phyloP scores from a whole-genome alignment of 2,329 filamentous ascomycete species.

The Diaporthe longicolla region DNA sequence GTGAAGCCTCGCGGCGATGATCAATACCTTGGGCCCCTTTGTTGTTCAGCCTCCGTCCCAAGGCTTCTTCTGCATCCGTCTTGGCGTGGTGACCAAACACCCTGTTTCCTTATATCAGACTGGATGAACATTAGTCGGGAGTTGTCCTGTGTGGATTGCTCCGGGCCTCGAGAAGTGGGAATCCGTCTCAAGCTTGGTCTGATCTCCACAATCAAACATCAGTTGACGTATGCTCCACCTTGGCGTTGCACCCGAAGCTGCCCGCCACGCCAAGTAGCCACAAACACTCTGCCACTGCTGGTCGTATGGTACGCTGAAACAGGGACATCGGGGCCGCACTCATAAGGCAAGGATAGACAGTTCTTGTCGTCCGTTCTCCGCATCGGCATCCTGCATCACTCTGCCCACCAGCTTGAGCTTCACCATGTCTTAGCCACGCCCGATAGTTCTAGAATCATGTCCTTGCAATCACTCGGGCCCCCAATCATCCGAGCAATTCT shows the following conservation, averaged over 20 bases:
- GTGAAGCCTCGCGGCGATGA: conserved; percentile 18
- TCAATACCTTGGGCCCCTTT: conserved; percentile 3
- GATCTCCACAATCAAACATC: conserved; percentile 33
- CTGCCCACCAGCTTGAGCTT: background rate
- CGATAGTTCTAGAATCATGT: conserved; percentile 1
- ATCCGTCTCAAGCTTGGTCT: conserved; percentile 30
- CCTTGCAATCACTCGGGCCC: background rate
- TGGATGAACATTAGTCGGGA: conserved; percentile 19
- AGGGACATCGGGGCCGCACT: background rate
- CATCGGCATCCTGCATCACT: background rate
- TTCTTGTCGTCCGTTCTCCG: background rate
- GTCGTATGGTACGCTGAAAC: conserved; percentile 5
- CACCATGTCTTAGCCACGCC: background rate
- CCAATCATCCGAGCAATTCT: conserved; percentile 12
- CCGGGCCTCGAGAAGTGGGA: conserved; percentile 6
- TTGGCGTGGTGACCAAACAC: conserved; percentile 21
- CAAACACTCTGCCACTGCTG: background rate
- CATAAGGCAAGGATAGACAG: background rate
- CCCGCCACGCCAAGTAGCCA: background rate
- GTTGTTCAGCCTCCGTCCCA: conserved; percentile 21
- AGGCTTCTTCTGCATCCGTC: conserved; percentile 28
- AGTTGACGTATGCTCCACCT: conserved; percentile 32
- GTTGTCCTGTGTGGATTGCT: background rate
- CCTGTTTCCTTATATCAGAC: conserved; percentile 19
- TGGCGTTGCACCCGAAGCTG: conserved; percentile 6